Evolutionary conservation across 2,329 filamentous ascomycete genomes (phyloP).

Genomic region (Hymenoscyphus repandus): DNA sequence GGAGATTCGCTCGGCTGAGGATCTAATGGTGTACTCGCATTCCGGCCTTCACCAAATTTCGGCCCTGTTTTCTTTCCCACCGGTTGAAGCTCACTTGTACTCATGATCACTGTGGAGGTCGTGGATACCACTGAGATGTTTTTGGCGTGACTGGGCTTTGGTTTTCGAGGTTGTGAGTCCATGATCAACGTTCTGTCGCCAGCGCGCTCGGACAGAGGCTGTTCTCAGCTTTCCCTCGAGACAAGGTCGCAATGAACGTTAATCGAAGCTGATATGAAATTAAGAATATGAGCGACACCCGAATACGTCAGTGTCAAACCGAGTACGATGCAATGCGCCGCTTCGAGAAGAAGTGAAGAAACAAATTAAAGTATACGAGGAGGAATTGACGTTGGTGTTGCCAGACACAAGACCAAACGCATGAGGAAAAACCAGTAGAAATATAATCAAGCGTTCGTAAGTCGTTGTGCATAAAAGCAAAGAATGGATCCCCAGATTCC

Average conservation of each 20-base stretch:
- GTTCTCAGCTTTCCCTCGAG: background rate
- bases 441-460: background rate
- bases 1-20: slow-evolving; percentile 52
- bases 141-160: slow-evolving; percentile 4
- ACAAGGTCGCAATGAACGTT: background rate
- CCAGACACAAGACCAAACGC: background rate
- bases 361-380: too few species aligned
- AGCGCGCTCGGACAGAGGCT: too few species aligned
- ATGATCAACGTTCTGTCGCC: background rate
- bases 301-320: slow-evolving; percentile 6
- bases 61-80: background rate
- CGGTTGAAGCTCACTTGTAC: background rate
- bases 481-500: slow-evolving; percentile 5
- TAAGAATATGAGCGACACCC: background rate
- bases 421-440: slow-evolving; percentile 1
- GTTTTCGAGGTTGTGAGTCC: slow-evolving; percentile 2
- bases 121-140: slow-evolving; percentile 7
- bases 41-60: slow-evolving; percentile 5
- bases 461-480: slow-evolving; percentile 1
- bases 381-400: background rate
- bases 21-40: slow-evolving; percentile 23
- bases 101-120: background rate
- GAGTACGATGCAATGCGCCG: background rate
- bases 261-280: background rate
- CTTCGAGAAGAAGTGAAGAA: slow-evolving; percentile 1